Base-by-base conservation (phyloP, 805 yeast species). In the Wickerhamomyces bisporus region DNA sequence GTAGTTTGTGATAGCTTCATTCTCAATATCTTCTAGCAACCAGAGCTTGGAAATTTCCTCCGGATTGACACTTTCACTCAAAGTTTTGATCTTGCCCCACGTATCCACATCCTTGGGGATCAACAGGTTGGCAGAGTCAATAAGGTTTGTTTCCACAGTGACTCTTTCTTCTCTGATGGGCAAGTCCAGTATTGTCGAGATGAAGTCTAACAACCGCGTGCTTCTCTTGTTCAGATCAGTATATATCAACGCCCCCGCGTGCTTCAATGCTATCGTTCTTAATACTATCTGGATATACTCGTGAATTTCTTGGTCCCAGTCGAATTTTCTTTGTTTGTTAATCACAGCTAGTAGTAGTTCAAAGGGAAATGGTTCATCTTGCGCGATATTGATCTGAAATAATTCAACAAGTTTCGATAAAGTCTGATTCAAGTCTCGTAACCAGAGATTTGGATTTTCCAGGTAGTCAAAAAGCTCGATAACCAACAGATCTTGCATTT, bases 81-180 rank as follows among this genome's bases (percentile, higher is more conserved):
- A 35, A 0, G 68, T 57, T 26, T 59, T 49, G 20, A 81, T 77
- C 46, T 76, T 71, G 16, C 65, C 64, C 65, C 70, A 62, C 4
- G 79, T 58, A 44, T 81, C 87, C 61, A 70, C 62, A 0, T 73
- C 77, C 6, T 42, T 39, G 0, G 81, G 80, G 2, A 79, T 63
- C 16, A 57, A 44, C 23, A 66, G 48, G 21, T 58, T 53, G 6
- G 51, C 38, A 9, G 49, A 40, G 26, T 45, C 45, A 5, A 38
- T 27, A 13, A 39, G 31, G 9, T 23, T 26, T 6, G 47, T 41
- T 6, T 38, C 41, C 3, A 40, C 21, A 1, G 16, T 14, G 21
- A 15, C 18, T 16, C 26, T 29, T 23, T 30, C 32, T 1, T 44
- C 29, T 16, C 16, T 40, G 11, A 32, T 29, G 9, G 40, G 43